These are phyloP conservation scores for Hemileccinum rubropunctum DNA, from an alignment of 768 basidiomycete genomes.

Conservation along the genomic window DNA sequence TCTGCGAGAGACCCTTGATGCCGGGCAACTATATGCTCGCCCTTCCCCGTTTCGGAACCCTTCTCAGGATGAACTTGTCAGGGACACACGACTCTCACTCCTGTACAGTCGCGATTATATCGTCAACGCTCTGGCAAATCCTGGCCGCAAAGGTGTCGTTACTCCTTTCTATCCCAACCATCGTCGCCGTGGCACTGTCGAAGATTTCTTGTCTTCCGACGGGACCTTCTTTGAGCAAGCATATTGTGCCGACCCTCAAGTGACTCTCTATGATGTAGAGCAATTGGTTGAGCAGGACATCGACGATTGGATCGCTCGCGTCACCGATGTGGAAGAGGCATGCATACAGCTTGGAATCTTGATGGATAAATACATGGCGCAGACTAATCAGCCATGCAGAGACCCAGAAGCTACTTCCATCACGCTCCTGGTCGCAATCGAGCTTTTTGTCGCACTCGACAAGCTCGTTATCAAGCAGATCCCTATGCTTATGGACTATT, in stretches of 20 bases:
- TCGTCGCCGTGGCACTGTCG: conserved; percentile 1
- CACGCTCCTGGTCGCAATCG: conserved; percentile 36
- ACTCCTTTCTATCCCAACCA: neutral
- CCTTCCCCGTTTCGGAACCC: conserved; percentile 27
- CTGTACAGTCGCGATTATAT: conserved; percentile 28
- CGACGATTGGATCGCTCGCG: conserved; percentile 29
- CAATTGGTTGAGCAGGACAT: conserved; percentile 25
- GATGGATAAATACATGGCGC: conserved; percentile 25
- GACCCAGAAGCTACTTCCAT: conserved; percentile 36
- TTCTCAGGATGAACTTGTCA: conserved; percentile 19
- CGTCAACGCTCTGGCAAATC: conserved; percentile 8
- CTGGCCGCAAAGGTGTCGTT: neutral
- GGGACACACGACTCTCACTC: conserved; percentile 36
- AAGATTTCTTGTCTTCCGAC: conserved; percentile 5
- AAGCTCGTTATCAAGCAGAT: conserved; percentile 14
- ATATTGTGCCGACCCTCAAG: conserved; percentile 1
- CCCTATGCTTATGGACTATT: conserved; percentile 21
- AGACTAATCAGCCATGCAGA: too few relatives aligned
- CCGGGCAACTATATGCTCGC: conserved; percentile 12
- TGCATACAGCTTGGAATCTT: conserved; percentile 13
- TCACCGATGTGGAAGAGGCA: conserved; percentile 1
- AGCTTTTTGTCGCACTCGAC: conserved; percentile 34
- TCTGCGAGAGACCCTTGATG: conserved; percentile 3
- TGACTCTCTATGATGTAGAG: conserved; percentile 36
- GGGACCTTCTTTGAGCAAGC: conserved; percentile 2